Evolutionary conservation across 2,329 filamentous ascomycete genomes (phyloP).

Genomic region (Diaporthe sp.): DNA sequence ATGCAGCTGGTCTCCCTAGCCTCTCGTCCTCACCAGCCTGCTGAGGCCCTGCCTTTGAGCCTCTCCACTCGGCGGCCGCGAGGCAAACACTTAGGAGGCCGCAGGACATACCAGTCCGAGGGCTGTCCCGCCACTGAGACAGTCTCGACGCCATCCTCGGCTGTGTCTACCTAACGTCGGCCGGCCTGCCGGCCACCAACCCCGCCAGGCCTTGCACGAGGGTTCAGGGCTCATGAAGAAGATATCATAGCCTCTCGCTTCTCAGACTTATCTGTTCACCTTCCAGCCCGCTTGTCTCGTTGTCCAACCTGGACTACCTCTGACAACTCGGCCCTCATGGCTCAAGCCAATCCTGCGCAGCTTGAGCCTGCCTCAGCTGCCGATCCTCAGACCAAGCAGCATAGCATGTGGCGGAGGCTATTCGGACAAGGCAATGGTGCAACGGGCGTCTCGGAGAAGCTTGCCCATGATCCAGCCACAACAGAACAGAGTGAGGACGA

Average conservation of each 20-base stretch:
- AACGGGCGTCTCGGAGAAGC: conserved; percentile 44
- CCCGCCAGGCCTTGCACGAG: conserved; percentile 31
- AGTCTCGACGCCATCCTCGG: conserved; percentile 31
- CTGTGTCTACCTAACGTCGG: conserved; percentile 37
- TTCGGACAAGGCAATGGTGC: conserved; percentile 46
- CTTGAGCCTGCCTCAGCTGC: conserved; percentile 42
- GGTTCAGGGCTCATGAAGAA: conserved; percentile 33
- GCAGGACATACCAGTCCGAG: conserved; percentile 1
- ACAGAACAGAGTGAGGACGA: conserved; percentile 49
- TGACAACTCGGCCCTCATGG: conserved; percentile 44
- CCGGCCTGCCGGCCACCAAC: conserved; percentile 37
- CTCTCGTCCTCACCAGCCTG: conserved; percentile 36
- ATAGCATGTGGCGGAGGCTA: conserved; percentile 47
- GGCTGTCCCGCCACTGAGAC: conserved; percentile 33
- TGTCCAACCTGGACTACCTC: neutral
- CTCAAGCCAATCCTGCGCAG: conserved; percentile 45
- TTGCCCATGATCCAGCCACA: conserved; percentile 46
- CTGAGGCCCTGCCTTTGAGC: conserved; percentile 36
- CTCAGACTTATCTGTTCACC: neutral
- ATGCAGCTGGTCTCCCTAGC: conserved; percentile 36
- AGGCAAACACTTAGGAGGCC: conserved; percentile 27
- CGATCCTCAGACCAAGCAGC: conserved; percentile 42
- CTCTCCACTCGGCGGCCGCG: conserved; percentile 31
- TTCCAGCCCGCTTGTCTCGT: neutral
- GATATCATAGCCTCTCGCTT: conserved; percentile 5